phyloP scores from a whole-genome alignment of 2,329 filamentous ascomycete species.

The Cadophora sp. region DNA sequence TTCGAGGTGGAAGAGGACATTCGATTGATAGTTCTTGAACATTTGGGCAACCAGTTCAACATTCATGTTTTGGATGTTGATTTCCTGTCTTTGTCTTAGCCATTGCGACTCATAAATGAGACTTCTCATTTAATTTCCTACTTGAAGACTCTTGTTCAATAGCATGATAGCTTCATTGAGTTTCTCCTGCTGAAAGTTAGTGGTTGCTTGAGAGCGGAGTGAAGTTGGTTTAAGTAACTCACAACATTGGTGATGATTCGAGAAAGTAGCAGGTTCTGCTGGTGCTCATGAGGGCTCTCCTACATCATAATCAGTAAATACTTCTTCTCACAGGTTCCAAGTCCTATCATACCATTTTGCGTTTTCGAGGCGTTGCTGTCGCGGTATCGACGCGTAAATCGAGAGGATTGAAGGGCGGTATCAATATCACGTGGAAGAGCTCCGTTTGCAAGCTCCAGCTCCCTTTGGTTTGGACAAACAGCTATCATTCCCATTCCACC shows the following conservation, averaged over 20 bases:
- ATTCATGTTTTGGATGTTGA: slow-evolving; percentile 99
- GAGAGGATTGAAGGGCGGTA: slow-evolving; percentile 3
- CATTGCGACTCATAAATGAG: background rate
- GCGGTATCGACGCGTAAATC: slow-evolving; percentile 27
- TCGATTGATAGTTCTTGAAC: slow-evolving; percentile 99
- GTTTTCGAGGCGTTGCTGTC: background rate
- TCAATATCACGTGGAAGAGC: slow-evolving; percentile 17
- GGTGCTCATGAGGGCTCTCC: slow-evolving; percentile 98
- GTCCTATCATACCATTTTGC: slow-evolving; percentile 21
- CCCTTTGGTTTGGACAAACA: slow-evolving; percentile 4
- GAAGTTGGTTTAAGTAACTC: slow-evolving; percentile 49
- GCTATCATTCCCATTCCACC: background rate
- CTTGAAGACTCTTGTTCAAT: slow-evolving; percentile 91
- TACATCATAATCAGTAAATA: slow-evolving; percentile 42
- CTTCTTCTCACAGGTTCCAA: background rate
- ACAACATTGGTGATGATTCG: slow-evolving; percentile 98
- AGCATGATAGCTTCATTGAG: slow-evolving; percentile 93
- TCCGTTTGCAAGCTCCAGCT: slow-evolving; percentile 14
- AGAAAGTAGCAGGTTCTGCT: slow-evolving; percentile 90
- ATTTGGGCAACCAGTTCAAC: slow-evolving; percentile 97
- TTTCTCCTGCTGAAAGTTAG: slow-evolving; percentile 73
- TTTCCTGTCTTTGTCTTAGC: slow-evolving; percentile 67
- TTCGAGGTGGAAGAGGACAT: slow-evolving; percentile 96
- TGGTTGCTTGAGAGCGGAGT: slow-evolving; percentile 11
- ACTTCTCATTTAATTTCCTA: slow-evolving; percentile 46